These are phyloP conservation scores for Microcyclosporella mali DNA, from an alignment of 2,329 filamentous ascomycete species.

Conservation along the genomic window DNA sequence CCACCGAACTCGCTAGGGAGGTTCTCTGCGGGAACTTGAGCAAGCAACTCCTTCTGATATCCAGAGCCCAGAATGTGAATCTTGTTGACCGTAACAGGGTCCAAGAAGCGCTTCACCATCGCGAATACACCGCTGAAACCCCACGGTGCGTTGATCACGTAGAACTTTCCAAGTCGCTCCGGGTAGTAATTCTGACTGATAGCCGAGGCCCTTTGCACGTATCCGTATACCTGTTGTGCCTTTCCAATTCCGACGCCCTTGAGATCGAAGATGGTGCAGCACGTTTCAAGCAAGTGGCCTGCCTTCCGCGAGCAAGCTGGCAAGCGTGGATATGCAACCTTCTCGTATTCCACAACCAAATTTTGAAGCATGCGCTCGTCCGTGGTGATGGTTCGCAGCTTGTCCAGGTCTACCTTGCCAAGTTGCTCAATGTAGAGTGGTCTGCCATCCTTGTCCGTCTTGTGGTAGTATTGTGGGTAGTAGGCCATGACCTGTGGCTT, in stretches of 20 bases:
- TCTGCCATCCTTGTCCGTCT: slow-evolving; percentile 89
- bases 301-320: slow-evolving; percentile 92
- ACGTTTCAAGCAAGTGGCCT: slow-evolving; percentile 87
- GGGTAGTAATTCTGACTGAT: slow-evolving; percentile 99
- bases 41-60: slow-evolving; percentile 78
- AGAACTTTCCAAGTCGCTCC: slow-evolving; percentile 90
- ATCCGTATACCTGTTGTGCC: slow-evolving; percentile 77
- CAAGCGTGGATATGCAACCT: slow-evolving; percentile 83
- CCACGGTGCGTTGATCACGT: slow-evolving; percentile 97
- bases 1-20: slow-evolving; percentile 83
- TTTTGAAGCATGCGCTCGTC: slow-evolving; percentile 93
- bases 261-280: slow-evolving; percentile 96
- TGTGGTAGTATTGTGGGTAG: slow-evolving; percentile 99
- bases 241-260: slow-evolving; percentile 85
- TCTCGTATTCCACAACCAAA: slow-evolving; percentile 96
- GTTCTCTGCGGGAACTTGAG: slow-evolving; percentile 83
- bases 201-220: slow-evolving; percentile 74
- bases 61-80: slow-evolving; percentile 79
- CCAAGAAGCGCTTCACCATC: slow-evolving; percentile 87
- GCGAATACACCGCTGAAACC: slow-evolving; percentile 82
- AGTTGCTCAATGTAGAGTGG: slow-evolving; percentile 96
- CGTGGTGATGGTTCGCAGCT: slow-evolving; percentile 89
- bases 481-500: slow-evolving; percentile 77
- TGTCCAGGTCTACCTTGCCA: slow-evolving; percentile 82
- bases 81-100: slow-evolving; percentile 94